These are phyloP conservation scores for Globisporangium cederbergense DNA, from an alignment of 352 stramenopile species.

Conservation along the genomic window DNA sequence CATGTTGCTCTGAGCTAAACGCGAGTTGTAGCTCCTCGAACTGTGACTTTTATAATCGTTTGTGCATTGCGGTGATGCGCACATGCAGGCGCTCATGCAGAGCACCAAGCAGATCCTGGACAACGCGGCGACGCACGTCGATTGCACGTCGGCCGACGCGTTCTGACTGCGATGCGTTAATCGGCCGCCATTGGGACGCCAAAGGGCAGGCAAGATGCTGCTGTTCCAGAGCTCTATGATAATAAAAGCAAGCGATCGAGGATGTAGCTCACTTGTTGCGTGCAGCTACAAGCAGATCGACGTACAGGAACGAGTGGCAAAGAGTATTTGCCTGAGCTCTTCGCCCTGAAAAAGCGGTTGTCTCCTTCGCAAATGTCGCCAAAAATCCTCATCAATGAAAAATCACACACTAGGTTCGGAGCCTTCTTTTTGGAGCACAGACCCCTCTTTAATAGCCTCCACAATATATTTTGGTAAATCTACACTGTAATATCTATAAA, in stretches of 20 bases:
- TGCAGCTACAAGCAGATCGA: too few relatives aligned
- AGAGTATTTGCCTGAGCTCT: too few relatives aligned
- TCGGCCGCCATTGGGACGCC: too few relatives aligned
- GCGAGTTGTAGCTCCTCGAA: not conserved
- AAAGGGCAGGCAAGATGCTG: too few relatives aligned
- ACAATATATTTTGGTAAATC: too few relatives aligned
- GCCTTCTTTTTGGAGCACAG: constrained; percentile 1
- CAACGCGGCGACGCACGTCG: constrained; percentile 1
- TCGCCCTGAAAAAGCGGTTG: too few relatives aligned
- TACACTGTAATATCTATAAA: too few relatives aligned
- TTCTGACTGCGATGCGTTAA: not conserved
- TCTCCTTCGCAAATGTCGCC: too few relatives aligned
- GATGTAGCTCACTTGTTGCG: too few relatives aligned
- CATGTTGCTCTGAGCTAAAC: not conserved
- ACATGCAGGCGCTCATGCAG: constrained; percentile 25
- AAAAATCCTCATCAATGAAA: not conserved
- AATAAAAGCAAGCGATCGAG: too few relatives aligned
- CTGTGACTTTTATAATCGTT: not conserved
- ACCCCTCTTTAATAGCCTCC: not conserved
- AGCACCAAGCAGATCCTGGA: constrained; percentile 47
- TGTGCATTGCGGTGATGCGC: not conserved
- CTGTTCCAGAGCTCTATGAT: too few relatives aligned
- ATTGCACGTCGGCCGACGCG: constrained; percentile 4
- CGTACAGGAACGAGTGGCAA: too few relatives aligned
- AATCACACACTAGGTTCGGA: not conserved